Conservation (phyloP, 2,329 filamentous ascomycete species). For the Monilinia polystroma region DNA sequence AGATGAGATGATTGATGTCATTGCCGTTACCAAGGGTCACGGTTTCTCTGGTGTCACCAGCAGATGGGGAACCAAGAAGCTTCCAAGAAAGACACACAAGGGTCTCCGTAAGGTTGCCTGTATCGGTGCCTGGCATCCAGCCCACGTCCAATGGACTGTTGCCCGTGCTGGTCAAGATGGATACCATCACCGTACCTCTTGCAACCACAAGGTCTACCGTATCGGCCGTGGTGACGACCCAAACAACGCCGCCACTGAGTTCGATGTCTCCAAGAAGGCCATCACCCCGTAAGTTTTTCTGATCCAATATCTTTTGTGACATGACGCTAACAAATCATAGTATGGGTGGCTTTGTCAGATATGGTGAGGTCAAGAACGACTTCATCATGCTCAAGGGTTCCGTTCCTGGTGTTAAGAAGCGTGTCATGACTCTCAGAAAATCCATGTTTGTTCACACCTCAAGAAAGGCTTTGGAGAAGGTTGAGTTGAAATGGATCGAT, state of each 20-base stretch:
- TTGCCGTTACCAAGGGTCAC: slow-evolving; percentile 99
- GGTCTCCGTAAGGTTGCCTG: slow-evolving; percentile 99
- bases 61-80: slow-evolving; percentile 99
- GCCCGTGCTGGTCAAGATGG: slow-evolving; percentile 99
- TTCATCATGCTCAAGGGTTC: slow-evolving; percentile 97
- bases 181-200: slow-evolving; percentile 99
- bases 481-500: slow-evolving; percentile 99
- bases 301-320: background rate
- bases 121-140: slow-evolving; percentile 99
- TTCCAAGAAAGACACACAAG: slow-evolving; percentile 99
- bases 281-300: slow-evolving; percentile 88
- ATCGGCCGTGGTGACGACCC: slow-evolving; percentile 91
- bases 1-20: slow-evolving; percentile 99
- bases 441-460: slow-evolving; percentile 98
- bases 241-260: slow-evolving; percentile 89
- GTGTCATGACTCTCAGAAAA: slow-evolving; percentile 97
- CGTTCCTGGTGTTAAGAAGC: slow-evolving; percentile 98
- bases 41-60: slow-evolving; percentile 96
- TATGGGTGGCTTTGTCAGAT: slow-evolving; percentile 98
- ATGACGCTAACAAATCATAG: slow-evolving; percentile 51
- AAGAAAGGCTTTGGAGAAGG: slow-evolving; percentile 95
- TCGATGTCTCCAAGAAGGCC: slow-evolving; percentile 98
- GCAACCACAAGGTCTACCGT: slow-evolving; percentile 99
- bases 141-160: slow-evolving; percentile 99
- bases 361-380: slow-evolving; percentile 99